Base-by-base conservation (phyloP, 2,329 filamentous ascomycete species). In the Orbilia quercus region DNA sequence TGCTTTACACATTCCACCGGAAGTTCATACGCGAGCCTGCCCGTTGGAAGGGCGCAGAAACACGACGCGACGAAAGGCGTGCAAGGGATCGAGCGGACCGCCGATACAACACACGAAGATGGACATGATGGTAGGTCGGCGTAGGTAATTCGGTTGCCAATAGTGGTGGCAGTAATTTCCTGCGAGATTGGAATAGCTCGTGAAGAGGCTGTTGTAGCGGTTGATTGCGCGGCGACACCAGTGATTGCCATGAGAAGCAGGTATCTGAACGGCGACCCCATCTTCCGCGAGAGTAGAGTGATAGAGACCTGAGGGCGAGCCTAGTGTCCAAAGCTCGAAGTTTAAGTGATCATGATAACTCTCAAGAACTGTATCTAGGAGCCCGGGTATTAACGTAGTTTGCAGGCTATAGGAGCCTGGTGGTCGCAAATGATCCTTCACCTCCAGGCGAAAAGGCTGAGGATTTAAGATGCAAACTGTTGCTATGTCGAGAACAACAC, bases 121-220 rank as follows among this genome's bases (percentile, higher is more conserved):
- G 58, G 58, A 22, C 66, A 72, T 1, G 66, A 72, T 18, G 66
- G 59, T 34, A 72, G 66, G 28, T 64, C 42, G n/a, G 58, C 66
- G 38, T 72, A 72, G 6, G 58, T 72, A 38, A 72, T 64, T 50
- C 66, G 57, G 16, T 72, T 72, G 16, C 22, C 51, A 9, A 44
- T 58, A 12, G 66, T 48, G 14, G 66, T 72, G 7, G 66, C 59
- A 5, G 34, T 11, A 4, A 20, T 16, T 16, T 9, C 7, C n/a
- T 16, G 12, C 23, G 51, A 51, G 40, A n/a, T 55, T 20, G 57
- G n/a, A n/a, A n/a, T 16, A 14, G 12, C 9, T 42, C 11, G 20
- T 16, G 50, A 12, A 7, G 22, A 25, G 23, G 48, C 20, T 3
- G 57, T 54, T 25, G 66, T 47, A 3, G 59, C 25, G 25, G 28